phyloP scores from a whole-genome alignment of 257 asterid species.

The Pogostemon cablin region DNA sequence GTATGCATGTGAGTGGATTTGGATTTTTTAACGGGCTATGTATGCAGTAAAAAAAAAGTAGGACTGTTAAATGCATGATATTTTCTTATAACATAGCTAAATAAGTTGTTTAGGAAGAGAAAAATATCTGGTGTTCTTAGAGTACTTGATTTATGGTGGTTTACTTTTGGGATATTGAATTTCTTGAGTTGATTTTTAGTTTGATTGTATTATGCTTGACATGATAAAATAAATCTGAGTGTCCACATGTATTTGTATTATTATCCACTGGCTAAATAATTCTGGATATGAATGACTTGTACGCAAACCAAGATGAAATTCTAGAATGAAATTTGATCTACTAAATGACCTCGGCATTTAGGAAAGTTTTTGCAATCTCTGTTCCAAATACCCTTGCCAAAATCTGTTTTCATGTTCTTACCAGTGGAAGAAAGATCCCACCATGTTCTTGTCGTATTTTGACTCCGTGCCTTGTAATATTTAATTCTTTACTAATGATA shows the following conservation, averaged over 20 bases:
- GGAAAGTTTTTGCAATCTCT: neutral
- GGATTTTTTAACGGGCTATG: constrained; percentile 5
- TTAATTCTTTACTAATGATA: too few relatives aligned
- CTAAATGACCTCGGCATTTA: neutral
- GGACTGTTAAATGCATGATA: neutral
- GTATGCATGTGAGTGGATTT: constrained; percentile 22
- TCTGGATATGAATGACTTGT: neutral
- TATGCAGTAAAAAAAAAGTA: neutral
- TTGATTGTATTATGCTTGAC: neutral
- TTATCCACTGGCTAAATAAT: neutral
- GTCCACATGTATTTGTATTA: neutral
- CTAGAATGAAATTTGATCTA: neutral
- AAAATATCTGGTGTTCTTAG: constrained; percentile 3
- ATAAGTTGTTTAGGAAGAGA: neutral
- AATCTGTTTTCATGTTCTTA: too few relatives aligned
- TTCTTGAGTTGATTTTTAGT: neutral
- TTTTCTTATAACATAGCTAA: neutral
- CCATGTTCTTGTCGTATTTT: too few relatives aligned
- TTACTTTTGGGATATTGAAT: neutral
- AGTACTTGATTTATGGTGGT: neutral
- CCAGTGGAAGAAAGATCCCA: too few relatives aligned
- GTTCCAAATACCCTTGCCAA: neutral
- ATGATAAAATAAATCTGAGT: neutral
- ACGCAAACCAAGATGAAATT: neutral
- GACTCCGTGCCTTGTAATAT: too few relatives aligned